Evolutionary conservation across 352 stramenopile genomes (phyloP), one percentile per base, ranked within the genome.

Genomic region (Pythium dissotocum): DNA sequence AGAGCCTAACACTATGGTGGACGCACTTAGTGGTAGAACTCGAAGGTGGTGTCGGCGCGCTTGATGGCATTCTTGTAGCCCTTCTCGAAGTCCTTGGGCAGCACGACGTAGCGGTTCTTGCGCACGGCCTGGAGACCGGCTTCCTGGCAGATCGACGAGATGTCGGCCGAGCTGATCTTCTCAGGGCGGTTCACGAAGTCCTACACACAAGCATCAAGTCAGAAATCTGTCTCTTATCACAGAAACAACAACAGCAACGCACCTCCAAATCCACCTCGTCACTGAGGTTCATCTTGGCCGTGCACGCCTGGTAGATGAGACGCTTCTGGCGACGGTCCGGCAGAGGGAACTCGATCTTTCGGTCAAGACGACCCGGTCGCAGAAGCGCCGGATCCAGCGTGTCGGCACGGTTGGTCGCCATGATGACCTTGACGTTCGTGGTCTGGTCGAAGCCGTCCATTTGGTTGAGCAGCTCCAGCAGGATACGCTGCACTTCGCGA

Each of bases 391-490:
- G 98, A 83, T 99, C 98, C 54, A 99, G 78, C 42, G 98, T 99
- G 76, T 99, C 98, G 14, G 97, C 95, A 9, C 98, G 90, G 83
- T 99, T 99, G 0, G 98, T 99, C 4, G 98, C 98, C 98, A 99
- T 99, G 73, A 99, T 99, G 36, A 99, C 97, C 87, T 99, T 99
- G 73, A 99, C 97, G 82, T 99, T 99, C 35, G 97, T 99, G 48
- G 92, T 97, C 80, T 99, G 97, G 82, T 99, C 98, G 69, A 99
- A 99, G 30, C 98, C 98, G 83, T 99, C 98, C 98, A 99, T 99
- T 77, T 99, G 98, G 86, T 99, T 99, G 12, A 99, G 82, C 49
- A 99, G 81, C 77, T 99, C 98, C n/a, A 99, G 87, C 65, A 99
- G 77, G 70, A 99, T 99, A 65, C 98, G 97, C 81, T 99, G 98